phyloP scores from a whole-genome alignment of 345 rosid species.

The Lumnitzera littorea region DNA sequence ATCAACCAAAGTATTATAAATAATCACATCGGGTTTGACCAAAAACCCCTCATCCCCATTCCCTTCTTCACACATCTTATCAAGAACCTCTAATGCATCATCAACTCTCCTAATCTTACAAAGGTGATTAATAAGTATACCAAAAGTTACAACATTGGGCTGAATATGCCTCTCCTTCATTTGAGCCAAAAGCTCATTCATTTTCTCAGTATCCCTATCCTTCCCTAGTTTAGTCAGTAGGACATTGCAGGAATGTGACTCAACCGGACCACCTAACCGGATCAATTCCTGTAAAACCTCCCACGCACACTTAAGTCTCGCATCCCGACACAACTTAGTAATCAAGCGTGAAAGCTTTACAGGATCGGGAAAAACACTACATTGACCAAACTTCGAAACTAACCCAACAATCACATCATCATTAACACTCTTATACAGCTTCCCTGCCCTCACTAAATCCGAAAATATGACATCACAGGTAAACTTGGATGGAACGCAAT shows the following conservation, averaged over 20 bases:
- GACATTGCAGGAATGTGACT: conserved; percentile 50
- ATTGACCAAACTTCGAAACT: conserved; percentile 38
- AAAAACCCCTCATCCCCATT: conserved; percentile 24
- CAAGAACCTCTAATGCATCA: conserved; percentile 53
- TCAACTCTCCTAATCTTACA: conserved; percentile 60
- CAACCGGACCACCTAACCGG: conserved; percentile 32
- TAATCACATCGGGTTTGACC: conserved; percentile 54
- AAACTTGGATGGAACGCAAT: conserved; percentile 31
- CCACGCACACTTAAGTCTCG: conserved; percentile 35
- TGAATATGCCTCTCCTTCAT: conserved; percentile 47
- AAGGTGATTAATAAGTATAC: conserved; percentile 48
- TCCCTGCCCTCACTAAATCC: conserved; percentile 18
- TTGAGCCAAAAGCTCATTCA: conserved; percentile 43
- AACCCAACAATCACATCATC: conserved; percentile 33
- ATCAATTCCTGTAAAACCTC: conserved; percentile 34
- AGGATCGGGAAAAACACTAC: conserved; percentile 38
- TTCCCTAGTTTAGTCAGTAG: conserved; percentile 51
- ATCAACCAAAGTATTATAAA: conserved; percentile 57
- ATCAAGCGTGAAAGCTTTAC: conserved; percentile 39
- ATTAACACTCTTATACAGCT: conserved; percentile 17
- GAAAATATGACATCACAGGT: conserved; percentile 43
- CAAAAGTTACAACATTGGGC: conserved; percentile 57
- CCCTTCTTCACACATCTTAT: conserved; percentile 32
- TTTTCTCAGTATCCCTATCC: conserved; percentile 30
- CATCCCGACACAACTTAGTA: conserved; percentile 35